phyloP scores from a whole-genome alignment of 179 eudicot genomes.

The Beta macrorhiza region DNA sequence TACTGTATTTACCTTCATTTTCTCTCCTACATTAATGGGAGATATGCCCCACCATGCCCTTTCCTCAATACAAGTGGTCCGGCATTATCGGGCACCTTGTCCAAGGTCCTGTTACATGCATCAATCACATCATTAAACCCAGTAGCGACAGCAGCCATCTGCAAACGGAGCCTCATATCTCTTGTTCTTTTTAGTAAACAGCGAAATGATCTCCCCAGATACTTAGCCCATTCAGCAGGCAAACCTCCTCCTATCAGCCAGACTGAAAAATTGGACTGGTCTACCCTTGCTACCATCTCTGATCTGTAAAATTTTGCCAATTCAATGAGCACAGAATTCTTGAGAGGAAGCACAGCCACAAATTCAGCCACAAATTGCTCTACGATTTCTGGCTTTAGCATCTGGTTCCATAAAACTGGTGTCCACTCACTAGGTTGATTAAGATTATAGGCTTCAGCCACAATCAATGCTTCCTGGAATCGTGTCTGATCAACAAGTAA shows the following conservation, averaged over 20 bases:
- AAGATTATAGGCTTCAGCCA: conserved; percentile 92
- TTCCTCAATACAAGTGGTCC: conserved; percentile 91
- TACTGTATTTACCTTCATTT: background rate
- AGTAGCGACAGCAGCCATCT: conserved; percentile 70
- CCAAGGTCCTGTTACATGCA: conserved; percentile 62
- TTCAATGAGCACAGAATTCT: conserved; percentile 76
- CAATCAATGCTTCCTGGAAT: conserved; percentile 94
- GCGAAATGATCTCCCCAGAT: conserved; percentile 82
- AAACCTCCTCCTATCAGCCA: conserved; percentile 93
- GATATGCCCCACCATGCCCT: conserved; percentile 98
- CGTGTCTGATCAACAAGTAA: conserved; percentile 85
- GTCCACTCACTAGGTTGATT: conserved; percentile 99
- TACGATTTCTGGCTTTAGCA: conserved; percentile 86
- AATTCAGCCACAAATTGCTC: conserved; percentile 91
- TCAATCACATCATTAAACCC: conserved; percentile 72
- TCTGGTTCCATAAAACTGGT: conserved; percentile 90
- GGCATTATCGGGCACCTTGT: conserved; percentile 88
- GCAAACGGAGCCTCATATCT: conserved; percentile 74
- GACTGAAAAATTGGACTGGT: conserved; percentile 84
- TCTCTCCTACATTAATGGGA: conserved; percentile 52
- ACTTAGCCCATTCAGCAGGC: conserved; percentile 90
- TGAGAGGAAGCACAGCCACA: conserved; percentile 91
- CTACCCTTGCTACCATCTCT: conserved; percentile 91
- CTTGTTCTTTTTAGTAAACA: conserved; percentile 85
- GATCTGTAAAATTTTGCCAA: conserved; percentile 80